A percentile compares a stretch with the other conserved stretches of the same genome.
Evolutionary conservation across 2,329 filamentous ascomycete species (phyloP).

Genomic region (Didymella sp.): DNA sequence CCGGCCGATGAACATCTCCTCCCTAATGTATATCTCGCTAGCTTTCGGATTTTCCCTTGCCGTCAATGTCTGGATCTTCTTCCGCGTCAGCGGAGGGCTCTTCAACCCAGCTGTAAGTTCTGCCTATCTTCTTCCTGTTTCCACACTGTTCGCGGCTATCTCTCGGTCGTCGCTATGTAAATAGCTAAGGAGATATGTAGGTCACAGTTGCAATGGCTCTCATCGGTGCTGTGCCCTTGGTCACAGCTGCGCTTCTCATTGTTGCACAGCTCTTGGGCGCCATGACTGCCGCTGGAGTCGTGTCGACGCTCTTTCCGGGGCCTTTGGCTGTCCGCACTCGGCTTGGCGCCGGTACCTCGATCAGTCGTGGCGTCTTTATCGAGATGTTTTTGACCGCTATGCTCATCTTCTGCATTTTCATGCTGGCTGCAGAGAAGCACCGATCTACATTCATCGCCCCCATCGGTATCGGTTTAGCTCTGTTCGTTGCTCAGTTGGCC

Average conservation of each 20-base stretch:
- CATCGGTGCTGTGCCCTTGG: slow-evolving; percentile 57
- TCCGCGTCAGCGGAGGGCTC: slow-evolving; percentile 48
- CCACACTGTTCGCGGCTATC: slow-evolving; percentile 4
- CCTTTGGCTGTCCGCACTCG: slow-evolving; percentile 55
- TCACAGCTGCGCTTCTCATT: slow-evolving; percentile 53
- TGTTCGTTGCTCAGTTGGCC: slow-evolving; percentile 56
- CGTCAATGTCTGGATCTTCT: slow-evolving; percentile 53
- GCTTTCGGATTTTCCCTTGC: slow-evolving; percentile 49
- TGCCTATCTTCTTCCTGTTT: no score
- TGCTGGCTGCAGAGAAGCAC: slow-evolving; percentile 53
- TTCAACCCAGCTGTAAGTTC: slow-evolving; percentile 51
- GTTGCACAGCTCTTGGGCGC: slow-evolving; percentile 55
- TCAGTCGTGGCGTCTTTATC: slow-evolving; percentile 57
- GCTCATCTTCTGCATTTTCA: slow-evolving; percentile 59
- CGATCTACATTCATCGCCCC: slow-evolving; percentile 51
- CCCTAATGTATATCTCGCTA: slow-evolving; percentile 47
- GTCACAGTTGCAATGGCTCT: slow-evolving; percentile 58
- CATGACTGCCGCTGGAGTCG: slow-evolving; percentile 55
- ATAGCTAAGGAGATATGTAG: slow-evolving; percentile 32
- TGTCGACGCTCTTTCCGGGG: slow-evolving; percentile 55
- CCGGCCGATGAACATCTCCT: slow-evolving; percentile 31
- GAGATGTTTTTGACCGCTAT: slow-evolving; percentile 60
- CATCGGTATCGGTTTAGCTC: slow-evolving; percentile 53
- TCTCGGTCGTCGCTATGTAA: no score
- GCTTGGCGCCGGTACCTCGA: slow-evolving; percentile 52